phyloP scores from a whole-genome alignment of 1,284 basidiomycete species.

The Boletus semigastroideus region DNA sequence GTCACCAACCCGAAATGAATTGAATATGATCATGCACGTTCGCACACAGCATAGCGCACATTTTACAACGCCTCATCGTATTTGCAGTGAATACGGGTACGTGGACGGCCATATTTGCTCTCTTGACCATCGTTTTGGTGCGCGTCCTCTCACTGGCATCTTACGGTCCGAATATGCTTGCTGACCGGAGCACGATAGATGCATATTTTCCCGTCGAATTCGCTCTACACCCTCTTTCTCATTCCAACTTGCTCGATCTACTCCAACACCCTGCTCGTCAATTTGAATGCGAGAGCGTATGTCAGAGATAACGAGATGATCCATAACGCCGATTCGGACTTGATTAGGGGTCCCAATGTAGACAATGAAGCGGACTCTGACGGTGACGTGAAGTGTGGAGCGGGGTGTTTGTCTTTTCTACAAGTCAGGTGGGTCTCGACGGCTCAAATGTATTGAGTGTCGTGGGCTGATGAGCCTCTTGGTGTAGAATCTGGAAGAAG shows the following conservation, averaged over 20 bases:
- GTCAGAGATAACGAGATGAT: not conserved
- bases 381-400: not conserved
- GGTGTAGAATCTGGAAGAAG: too few species aligned
- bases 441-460: not conserved
- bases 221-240: not conserved
- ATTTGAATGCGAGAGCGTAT: not conserved
- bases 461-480: not conserved
- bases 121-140: not conserved
- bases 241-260: not conserved
- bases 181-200: not conserved
- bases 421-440: not conserved
- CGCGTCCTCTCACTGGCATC: not conserved
- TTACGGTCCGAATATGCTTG: not conserved
- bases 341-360: not conserved
- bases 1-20: too few species aligned
- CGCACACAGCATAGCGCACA: not conserved
- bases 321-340: not conserved
- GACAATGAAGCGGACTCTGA: not conserved
- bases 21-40: not conserved
- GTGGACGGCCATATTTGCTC: not conserved
- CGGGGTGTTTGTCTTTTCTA: not conserved
- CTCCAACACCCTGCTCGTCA: not conserved
- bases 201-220: not conserved
- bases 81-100: not conserved
- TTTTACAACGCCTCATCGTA: not conserved